Evolutionary conservation across 805 yeast species (phyloP).

Genomic region (Diddensiella santjacobensis): DNA sequence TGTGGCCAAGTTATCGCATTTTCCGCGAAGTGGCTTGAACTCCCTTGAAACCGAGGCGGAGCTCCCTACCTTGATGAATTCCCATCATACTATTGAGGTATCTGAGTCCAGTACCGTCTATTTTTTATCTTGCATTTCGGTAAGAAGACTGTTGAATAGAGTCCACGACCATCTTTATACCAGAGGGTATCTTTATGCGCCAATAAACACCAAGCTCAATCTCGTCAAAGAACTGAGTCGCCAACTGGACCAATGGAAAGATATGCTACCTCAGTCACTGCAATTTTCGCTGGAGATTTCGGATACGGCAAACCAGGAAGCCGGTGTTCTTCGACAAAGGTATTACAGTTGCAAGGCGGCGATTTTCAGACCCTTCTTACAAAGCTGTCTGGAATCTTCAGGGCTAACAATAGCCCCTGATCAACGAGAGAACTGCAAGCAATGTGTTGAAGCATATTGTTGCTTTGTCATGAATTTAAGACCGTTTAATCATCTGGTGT

Average conservation of each 20-base stretch:
- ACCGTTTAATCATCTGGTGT: neutral
- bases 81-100: neutral
- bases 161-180: neutral
- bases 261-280: neutral
- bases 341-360: constrained; percentile 1
- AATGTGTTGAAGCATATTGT: neutral
- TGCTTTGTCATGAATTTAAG: neutral
- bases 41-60: neutral
- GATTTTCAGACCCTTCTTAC: neutral
- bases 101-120: neutral
- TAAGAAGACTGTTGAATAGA: neutral
- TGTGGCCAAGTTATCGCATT: neutral
- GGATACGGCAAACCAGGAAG: neutral
- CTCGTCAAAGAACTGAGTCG: neutral
- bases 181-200: neutral
- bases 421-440: neutral
- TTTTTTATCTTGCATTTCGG: constrained; percentile 1
- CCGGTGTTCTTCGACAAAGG: neutral
- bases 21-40: neutral
- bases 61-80: neutral
- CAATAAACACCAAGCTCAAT: neutral
- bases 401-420: neutral
- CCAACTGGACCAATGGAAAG: neutral
- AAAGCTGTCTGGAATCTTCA: neutral
- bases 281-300: neutral